Base-by-base conservation (phyloP, 2,329 filamentous ascomycete species). In the Penicillium sp. region DNA sequence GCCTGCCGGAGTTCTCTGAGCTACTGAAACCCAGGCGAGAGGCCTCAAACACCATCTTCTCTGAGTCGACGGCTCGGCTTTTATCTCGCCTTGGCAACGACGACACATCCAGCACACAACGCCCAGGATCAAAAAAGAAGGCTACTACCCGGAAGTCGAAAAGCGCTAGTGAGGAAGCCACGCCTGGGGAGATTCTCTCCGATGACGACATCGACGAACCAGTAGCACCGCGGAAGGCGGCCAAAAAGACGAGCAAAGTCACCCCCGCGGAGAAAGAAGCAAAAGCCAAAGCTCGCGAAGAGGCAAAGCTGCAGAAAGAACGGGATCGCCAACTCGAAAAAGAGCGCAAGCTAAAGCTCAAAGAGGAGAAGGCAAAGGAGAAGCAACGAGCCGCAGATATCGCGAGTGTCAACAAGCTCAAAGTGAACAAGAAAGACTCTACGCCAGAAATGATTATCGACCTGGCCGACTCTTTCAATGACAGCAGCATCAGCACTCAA, bases 381-480 rank as follows among this genome's bases (percentile, higher is more conserved):
- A 88, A 85, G 59, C 79, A 84, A 55, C 74, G 75, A 3, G 81
- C 80, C 10, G 80, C 81, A 6, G 85, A 88, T 7, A 70, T 91
- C 18, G 81, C 82, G 3, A 83, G 88, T 54, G 86, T 83, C 35
- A 92, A 92, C 69, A 89, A 86, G 61, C 71, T 84, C 9, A 82
- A 82, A 43, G 82, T 81, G 0, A 83, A 89, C 69, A 89, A 88
- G 70, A 89, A 88, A 58, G 72, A 83, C 0, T 86, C 87, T 0
- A 80, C 83, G 0, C 79, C 79, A 0, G 87, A 93, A 66, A 92
- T 93, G 87, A 84, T 92, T 42, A 77, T 89, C 1, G 81, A 88
- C 58, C 72, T 92, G 19, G 80, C 87, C 0, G 68, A 71, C 0
- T 77, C 76, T 1, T 70, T 92, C 1, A 69, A 78, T 18, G 67